These are phyloP conservation scores for Cyclostephanos invisitatus DNA, from an alignment of 108 stramenopile species.

Conservation along the genomic window DNA sequence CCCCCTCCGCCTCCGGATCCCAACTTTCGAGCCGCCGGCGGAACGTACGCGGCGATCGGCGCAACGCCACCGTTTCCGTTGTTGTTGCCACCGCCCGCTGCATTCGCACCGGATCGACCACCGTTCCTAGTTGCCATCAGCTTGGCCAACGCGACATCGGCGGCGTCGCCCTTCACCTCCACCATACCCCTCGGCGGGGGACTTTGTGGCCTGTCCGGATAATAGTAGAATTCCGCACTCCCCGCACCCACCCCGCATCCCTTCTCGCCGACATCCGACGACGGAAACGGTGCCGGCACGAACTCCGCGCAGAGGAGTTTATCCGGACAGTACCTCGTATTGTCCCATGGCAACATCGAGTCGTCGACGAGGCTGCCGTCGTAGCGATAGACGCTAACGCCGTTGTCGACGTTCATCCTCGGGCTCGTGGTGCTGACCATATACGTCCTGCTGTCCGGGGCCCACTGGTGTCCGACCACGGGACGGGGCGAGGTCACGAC, in stretches of 20 bases:
- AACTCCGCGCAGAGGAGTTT: conserved; percentile 68
- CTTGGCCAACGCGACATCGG: conserved; percentile 34
- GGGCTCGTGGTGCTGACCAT: conserved; percentile 91
- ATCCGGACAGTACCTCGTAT: conserved; percentile 70
- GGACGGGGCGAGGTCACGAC: conserved; percentile 61
- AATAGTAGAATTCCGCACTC: conserved; percentile 44
- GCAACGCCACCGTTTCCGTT: conserved; percentile 45
- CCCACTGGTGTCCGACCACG: conserved; percentile 92
- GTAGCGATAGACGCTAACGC: conserved; percentile 83
- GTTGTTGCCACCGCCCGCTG: conserved; percentile 15
- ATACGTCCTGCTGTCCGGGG: conserved; percentile 90
- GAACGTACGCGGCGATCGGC: conserved; percentile 58
- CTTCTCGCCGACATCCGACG: conserved; percentile 9
- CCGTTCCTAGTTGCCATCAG: conserved; percentile 14
- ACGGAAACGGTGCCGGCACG: conserved; percentile 54
- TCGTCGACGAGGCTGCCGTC: conserved; percentile 70
- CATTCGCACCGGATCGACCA: conserved; percentile 10
- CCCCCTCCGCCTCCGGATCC: conserved; percentile 7
- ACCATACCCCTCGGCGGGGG: conserved; percentile 53
- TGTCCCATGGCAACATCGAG: conserved; percentile 69
- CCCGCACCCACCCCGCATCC: neutral
- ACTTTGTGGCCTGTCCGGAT: conserved; percentile 89
- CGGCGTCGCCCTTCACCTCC: conserved; percentile 51
- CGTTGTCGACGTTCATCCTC: conserved; percentile 99
- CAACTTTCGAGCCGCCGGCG: conserved; percentile 67